A percentile compares a stretch with the other conserved stretches of the same genome.
Evolutionary conservation across 2,329 filamentous ascomycete genomes (phyloP).

Genomic region (Fusarium paranaense): DNA sequence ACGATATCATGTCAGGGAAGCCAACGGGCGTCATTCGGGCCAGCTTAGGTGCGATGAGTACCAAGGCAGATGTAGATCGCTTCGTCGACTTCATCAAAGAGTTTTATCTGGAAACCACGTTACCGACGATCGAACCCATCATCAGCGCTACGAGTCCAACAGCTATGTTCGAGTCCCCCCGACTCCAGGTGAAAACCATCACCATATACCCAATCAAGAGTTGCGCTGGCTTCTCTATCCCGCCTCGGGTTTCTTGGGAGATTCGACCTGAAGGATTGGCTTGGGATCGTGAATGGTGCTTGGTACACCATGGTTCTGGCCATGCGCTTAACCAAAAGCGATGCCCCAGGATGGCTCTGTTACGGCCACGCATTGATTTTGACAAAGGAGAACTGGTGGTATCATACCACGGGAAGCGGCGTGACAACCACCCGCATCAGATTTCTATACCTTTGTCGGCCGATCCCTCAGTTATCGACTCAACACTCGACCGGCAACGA

Average conservation of each 20-base stretch:
- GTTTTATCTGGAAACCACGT: slow-evolving; percentile 56
- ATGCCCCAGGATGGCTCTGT: slow-evolving; percentile 87
- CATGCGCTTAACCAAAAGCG: slow-evolving; percentile 89
- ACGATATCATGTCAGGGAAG: slow-evolving; percentile 84
- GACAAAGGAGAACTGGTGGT: slow-evolving; percentile 73
- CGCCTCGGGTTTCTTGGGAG: slow-evolving; percentile 75
- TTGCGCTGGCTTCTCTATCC: slow-evolving; percentile 82
- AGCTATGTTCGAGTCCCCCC: neutral
- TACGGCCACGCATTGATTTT: slow-evolving; percentile 81
- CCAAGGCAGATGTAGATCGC: slow-evolving; percentile 74
- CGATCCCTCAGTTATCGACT: slow-evolving; percentile 69
- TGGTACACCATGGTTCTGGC: slow-evolving; percentile 87
- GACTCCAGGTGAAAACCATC: slow-evolving; percentile 67
- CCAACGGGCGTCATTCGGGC: slow-evolving; percentile 88
- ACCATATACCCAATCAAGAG: slow-evolving; percentile 94
- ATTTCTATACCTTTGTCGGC: slow-evolving; percentile 74
- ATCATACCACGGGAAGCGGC: slow-evolving; percentile 54
- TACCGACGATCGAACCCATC: neutral
- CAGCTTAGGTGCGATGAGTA: slow-evolving; percentile 93
- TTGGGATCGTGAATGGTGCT: slow-evolving; percentile 97
- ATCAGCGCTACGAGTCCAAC: neutral
- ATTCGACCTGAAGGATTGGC: slow-evolving; percentile 84
- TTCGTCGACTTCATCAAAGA: slow-evolving; percentile 80
- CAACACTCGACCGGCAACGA: slow-evolving; percentile 54
- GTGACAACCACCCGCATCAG: slow-evolving; percentile 45